Percentiles rank a stretch among this genome's conserved stretches.
Evolutionary conservation across 2,329 filamentous ascomycete genomes (phyloP).

Genomic region (Triangularia setosa): DNA sequence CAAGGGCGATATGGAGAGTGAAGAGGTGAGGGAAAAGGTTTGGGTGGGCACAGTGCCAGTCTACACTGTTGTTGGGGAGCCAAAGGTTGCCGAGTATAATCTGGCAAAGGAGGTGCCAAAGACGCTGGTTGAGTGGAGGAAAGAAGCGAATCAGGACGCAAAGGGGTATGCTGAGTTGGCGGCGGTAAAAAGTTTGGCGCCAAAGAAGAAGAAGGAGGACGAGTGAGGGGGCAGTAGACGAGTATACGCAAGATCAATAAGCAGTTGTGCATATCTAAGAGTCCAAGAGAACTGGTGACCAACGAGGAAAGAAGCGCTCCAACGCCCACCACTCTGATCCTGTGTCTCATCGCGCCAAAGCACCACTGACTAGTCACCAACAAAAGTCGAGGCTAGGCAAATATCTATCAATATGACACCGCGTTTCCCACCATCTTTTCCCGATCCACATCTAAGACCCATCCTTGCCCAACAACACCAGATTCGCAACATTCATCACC

Average conservation of each 20-base stretch:
- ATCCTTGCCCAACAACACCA: conserved; percentile 59
- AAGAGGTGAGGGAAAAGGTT: conserved; percentile 37
- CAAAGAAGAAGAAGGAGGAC: conserved; percentile 11
- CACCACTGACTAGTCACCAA: too few relatives aligned
- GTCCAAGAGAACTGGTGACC: too few relatives aligned
- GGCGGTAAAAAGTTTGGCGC: conserved; percentile 21
- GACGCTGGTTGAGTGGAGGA: conserved; percentile 51
- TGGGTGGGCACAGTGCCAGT: conserved; percentile 62
- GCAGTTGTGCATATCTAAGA: too few relatives aligned
- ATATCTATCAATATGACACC: too few relatives aligned
- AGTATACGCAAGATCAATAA: too few relatives aligned
- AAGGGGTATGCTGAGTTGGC: conserved; percentile 22
- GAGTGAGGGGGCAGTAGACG: background rate
- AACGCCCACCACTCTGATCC: too few relatives aligned
- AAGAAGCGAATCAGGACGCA: conserved; percentile 34
- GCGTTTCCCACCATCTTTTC: background rate
- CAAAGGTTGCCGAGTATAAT: conserved; percentile 58
- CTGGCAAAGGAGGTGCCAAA: conserved; percentile 54
- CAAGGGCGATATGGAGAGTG: conserved; percentile 44
- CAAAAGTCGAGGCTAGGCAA: too few relatives aligned
- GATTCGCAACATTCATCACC: conserved; percentile 71
- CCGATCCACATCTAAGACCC: background rate
- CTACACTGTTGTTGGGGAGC: conserved; percentile 59
- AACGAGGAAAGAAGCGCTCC: too few relatives aligned
- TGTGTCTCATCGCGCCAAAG: too few relatives aligned